Percentiles rank a stretch among this genome's conserved stretches.
Conservation (phyloP, 2,329 filamentous ascomycete species). For the Delphinella strobiligena region DNA sequence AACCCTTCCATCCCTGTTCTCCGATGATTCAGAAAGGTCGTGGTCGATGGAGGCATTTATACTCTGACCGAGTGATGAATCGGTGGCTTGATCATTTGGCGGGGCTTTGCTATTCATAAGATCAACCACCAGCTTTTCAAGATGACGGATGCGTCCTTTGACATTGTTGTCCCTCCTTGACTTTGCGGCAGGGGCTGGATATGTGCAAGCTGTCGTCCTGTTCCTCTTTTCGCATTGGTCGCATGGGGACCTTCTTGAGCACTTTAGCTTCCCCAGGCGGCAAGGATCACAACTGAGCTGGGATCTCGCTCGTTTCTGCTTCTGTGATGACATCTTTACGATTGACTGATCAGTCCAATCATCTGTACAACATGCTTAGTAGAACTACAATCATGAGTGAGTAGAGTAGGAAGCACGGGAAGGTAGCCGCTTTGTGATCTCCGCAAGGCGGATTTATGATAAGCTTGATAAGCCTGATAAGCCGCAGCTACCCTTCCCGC, state of each 20-base stretch:
- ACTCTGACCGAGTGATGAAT: background rate
- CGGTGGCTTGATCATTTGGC: background rate
- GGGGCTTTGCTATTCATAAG: conserved; percentile 20
- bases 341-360: background rate
- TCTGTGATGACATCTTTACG: conserved; percentile 1
- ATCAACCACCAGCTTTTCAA: conserved; percentile 23
- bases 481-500: no score
- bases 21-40: background rate
- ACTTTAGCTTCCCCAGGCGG: conserved; percentile 24
- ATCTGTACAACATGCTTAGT: background rate
- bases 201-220: conserved; percentile 19
- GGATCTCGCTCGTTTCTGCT: conserved; percentile 24
- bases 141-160: conserved; percentile 21
- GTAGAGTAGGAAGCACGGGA: no score
- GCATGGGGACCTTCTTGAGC: conserved; percentile 22
- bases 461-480: no score
- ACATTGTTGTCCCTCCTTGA: conserved; percentile 21
- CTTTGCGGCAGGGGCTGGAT: conserved; percentile 19
- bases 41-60: no score
- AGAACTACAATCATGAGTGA: no score
- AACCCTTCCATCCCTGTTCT: background rate
- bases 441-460: no score
- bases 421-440: no score
- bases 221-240: conserved; percentile 25
- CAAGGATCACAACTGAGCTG: conserved; percentile 25